Base-by-base conservation (phyloP, 805 yeast species). In the Yarrowia deformans region DNA sequence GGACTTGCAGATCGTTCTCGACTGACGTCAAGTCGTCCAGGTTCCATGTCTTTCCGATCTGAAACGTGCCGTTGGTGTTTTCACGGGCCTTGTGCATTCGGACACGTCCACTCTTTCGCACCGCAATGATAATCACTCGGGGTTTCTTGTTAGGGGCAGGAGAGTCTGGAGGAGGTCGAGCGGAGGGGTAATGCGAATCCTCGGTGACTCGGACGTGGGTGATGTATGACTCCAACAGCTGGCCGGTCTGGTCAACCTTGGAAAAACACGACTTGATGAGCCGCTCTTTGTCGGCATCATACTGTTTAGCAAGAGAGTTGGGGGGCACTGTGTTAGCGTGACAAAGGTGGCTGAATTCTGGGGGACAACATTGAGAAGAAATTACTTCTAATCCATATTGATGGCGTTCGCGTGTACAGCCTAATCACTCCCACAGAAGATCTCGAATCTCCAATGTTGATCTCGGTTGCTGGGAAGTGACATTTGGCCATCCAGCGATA, bases 41-140 rank as follows among this genome's bases (percentile, higher is more conserved):
- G 71, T 87, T 88, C 98, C 98, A 93, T 2, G 97, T 90, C 74
- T 97, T 85, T 40, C 98, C 98, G 66, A 93, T 91, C 78, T 93
- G 98, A 74, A 90, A 87, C 0, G 88, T 77, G 0, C 90, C 88
- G 73, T 90, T 90, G 10, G 85, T 81, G 73, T 90, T 89, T 76
- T 87, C 92, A 74, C 96, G 88, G 1, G 96, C 97, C 78, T 94
- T 93, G 76, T 93, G 97, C 13, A 93, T 74, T 69, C 88, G 83
- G 40, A 90, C 88, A 34, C 89, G 79, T 0, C 94, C 94, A 8
- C 88, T 83, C 60, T 84, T 81, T 75, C 89, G 86, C 1, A 85
- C 86, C 45, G 93, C 86, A 23, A 88, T 77, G 13, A 85, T 84
- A 70, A 76, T 70, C 13, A 71, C 71, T 7, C 78, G 72, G 18